Conservation (phyloP, 805 yeast genomes). For the Cephaloascus albidus region DNA sequence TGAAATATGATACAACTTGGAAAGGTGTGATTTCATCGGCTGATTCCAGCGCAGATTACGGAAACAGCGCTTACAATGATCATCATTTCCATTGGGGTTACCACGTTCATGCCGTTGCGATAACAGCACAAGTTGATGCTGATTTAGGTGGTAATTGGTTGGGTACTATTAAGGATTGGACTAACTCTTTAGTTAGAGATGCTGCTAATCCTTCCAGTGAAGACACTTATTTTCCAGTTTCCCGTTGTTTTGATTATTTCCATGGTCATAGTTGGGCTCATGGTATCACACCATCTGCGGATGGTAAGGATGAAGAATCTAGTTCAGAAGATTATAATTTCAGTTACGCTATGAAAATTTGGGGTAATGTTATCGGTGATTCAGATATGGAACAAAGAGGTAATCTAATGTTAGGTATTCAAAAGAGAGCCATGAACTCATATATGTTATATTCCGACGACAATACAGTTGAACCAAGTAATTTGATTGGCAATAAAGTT, state of each 20-base stretch:
- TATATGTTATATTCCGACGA: slow-evolving; percentile 47
- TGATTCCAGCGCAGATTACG: slow-evolving; percentile 56
- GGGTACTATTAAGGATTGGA: slow-evolving; percentile 35
- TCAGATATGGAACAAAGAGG: slow-evolving; percentile 42
- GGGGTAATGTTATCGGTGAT: slow-evolving; percentile 51
- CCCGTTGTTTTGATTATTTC: slow-evolving; percentile 65
- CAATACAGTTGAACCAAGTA: slow-evolving; percentile 47
- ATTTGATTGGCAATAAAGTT: slow-evolving; percentile 53
- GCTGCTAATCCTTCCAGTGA: slow-evolving; percentile 48
- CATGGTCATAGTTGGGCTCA: slow-evolving; percentile 77
- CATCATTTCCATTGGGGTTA: slow-evolving; percentile 76
- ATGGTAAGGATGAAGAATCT: slow-evolving; percentile 72
- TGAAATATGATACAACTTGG: slow-evolving; percentile 74
- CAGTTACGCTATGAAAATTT: slow-evolving; percentile 56
- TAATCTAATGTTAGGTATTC: slow-evolving; percentile 50
- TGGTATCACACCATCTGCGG: slow-evolving; percentile 61
- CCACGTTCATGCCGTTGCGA: slow-evolving; percentile 63
- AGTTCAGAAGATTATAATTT: slow-evolving; percentile 70
- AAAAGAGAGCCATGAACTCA: slow-evolving; percentile 41
- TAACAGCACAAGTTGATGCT: slow-evolving; percentile 46
- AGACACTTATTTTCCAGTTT: slow-evolving; percentile 58
- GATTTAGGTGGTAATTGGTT: slow-evolving; percentile 49
- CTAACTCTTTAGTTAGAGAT: slow-evolving; percentile 53
- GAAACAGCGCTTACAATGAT: slow-evolving; percentile 63
- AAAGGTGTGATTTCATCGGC: slow-evolving; percentile 71